phyloP scores from a whole-genome alignment of 2,329 filamentous ascomycete species.

The Grosmannia huntii region DNA sequence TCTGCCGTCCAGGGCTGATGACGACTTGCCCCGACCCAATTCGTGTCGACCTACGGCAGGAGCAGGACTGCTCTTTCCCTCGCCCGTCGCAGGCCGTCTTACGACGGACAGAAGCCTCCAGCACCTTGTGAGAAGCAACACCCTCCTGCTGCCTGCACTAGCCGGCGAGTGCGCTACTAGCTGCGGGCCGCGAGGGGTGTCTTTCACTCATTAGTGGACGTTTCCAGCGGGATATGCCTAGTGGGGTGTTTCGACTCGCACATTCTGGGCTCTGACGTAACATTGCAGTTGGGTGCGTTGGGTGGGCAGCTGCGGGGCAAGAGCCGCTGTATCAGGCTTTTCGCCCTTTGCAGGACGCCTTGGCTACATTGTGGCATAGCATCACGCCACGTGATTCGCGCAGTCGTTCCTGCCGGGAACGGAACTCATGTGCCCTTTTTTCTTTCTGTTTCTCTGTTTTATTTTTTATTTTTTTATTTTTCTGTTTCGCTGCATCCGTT shows the following conservation, averaged over 20 bases:
- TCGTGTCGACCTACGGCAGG: background rate
- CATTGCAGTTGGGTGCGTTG: background rate
- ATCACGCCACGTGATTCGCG: too few species aligned
- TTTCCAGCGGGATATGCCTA: background rate
- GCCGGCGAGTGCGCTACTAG: background rate
- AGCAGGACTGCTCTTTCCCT: background rate
- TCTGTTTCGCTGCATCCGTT: background rate
- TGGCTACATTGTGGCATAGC: too few species aligned
- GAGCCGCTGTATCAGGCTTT: too few species aligned
- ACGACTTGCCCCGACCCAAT: background rate
- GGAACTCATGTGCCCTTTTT: too few species aligned
- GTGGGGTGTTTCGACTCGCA: background rate
- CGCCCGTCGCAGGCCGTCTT: background rate
- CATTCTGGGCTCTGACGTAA: background rate
- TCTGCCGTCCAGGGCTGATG: background rate
- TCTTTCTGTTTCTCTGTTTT: too few species aligned
- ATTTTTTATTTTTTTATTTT: too few species aligned
- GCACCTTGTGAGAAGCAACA: too few species aligned
- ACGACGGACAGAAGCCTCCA: background rate
- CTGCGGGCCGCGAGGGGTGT: background rate
- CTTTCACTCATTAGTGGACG: background rate
- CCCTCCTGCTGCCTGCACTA: background rate
- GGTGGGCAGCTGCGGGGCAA: too few species aligned
- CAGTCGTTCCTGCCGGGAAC: too few species aligned
- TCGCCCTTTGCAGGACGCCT: background rate